These are phyloP conservation scores for Aspergillus sp. DNA, from an alignment of 2,329 filamentous ascomycete genomes.

Conservation along the genomic window DNA sequence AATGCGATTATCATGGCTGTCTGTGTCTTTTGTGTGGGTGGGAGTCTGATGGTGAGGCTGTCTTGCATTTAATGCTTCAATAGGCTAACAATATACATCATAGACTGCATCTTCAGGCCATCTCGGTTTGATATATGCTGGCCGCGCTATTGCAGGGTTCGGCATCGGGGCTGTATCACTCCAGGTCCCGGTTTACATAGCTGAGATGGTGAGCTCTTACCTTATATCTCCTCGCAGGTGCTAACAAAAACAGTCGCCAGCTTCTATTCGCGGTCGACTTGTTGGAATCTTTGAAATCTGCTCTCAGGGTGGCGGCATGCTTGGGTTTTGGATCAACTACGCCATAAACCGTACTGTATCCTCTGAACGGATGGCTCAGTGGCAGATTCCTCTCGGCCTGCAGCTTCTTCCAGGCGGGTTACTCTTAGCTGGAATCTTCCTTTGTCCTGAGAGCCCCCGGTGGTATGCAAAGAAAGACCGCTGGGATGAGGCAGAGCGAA, in stretches of 20 bases:
- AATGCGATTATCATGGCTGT: conserved; percentile 55
- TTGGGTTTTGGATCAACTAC: conserved; percentile 53
- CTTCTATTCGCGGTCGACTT: conserved; percentile 56
- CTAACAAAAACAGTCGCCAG: conserved; percentile 42
- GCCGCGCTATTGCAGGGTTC: conserved; percentile 8
- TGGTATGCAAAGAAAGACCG: conserved; percentile 65
- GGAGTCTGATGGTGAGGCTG: conserved; percentile 12
- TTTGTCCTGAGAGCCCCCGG: conserved; percentile 63
- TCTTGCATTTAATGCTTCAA: too few relatives aligned
- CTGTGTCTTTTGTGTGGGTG: conserved; percentile 56
- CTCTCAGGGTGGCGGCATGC: conserved; percentile 44
- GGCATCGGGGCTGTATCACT: conserved; percentile 11
- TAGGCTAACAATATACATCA: too few relatives aligned
- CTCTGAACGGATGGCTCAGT: conserved; percentile 48
- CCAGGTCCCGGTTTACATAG: conserved; percentile 10
- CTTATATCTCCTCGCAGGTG: conserved; percentile 47
- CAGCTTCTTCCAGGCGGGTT: conserved; percentile 54
- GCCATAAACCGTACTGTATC: conserved; percentile 37
- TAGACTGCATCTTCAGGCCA: conserved; percentile 5
- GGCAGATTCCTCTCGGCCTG: conserved; percentile 58
- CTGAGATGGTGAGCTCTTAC: conserved; percentile 31
- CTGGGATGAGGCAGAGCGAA: conserved; percentile 59
- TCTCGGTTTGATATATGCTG: conserved; percentile 7
- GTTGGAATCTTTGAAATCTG: conserved; percentile 61
- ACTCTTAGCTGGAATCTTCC: conserved; percentile 58